Conservation (phyloP, 2,329 filamentous ascomycete genomes). For the Neonectria punicea region DNA sequence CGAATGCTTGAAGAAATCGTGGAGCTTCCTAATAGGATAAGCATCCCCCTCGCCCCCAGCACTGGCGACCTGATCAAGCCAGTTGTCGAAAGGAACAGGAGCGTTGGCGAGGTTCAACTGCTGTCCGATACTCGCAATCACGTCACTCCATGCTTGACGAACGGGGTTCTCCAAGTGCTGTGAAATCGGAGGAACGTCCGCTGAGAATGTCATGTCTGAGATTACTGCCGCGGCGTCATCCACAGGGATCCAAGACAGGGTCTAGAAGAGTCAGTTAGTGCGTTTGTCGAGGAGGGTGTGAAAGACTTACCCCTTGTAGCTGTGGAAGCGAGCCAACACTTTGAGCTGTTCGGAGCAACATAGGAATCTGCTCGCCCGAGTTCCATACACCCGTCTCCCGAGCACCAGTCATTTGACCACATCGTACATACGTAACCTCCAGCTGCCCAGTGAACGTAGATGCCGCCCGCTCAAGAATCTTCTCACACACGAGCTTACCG, state of each 20-base stretch:
- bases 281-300: background rate
- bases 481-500: slow-evolving; percentile 38
- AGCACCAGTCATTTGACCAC: slow-evolving; percentile 36
- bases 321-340: slow-evolving; percentile 26
- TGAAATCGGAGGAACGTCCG: slow-evolving; percentile 5
- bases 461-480: slow-evolving; percentile 31
- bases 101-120: slow-evolving; percentile 23
- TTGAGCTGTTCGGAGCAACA: slow-evolving; percentile 32
- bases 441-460: slow-evolving; percentile 10
- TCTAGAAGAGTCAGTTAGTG: slow-evolving; percentile 15
- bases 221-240: slow-evolving; percentile 31
- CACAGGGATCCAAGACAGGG: slow-evolving; percentile 32
- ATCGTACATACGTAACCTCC: slow-evolving; percentile 30
- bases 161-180: slow-evolving; percentile 32
- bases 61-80: slow-evolving; percentile 26
- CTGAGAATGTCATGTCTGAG: slow-evolving; percentile 25
- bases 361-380: slow-evolving; percentile 33
- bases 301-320: slow-evolving; percentile 26
- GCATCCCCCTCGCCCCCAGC: slow-evolving; percentile 16
- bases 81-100: slow-evolving; percentile 22
- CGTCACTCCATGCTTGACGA: slow-evolving; percentile 26
- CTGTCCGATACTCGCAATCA: slow-evolving; percentile 12
- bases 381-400: slow-evolving; percentile 31
- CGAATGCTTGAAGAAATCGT: slow-evolving; percentile 29
- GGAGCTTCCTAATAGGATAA: slow-evolving; percentile 28